These are phyloP conservation scores for Trichosanthes cucumerina DNA, from an alignment of 306 rosid species.

Conservation along the genomic window DNA sequence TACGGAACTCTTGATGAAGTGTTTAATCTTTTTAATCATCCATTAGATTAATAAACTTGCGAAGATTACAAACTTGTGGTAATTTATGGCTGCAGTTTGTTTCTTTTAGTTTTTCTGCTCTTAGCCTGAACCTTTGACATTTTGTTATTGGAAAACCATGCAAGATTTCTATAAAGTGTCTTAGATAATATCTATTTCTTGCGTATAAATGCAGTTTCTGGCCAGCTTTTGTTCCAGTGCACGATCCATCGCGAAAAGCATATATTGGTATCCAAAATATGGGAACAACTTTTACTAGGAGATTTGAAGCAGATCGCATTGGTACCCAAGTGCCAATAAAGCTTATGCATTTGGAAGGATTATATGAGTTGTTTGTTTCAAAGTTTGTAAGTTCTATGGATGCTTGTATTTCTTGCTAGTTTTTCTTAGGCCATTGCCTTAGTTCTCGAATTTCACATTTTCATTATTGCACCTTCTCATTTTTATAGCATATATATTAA, in stretches of 20 bases:
- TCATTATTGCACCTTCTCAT: conserved; percentile 1
- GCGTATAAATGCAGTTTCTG: conserved; percentile 51
- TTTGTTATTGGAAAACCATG: conserved; percentile 8
- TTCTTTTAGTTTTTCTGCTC: background rate
- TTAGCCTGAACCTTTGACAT: background rate
- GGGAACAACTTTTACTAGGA: conserved; percentile 95
- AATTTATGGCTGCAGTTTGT: background rate
- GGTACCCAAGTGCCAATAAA: conserved; percentile 86
- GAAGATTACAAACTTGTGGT: background rate
- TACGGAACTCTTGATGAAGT: conserved; percentile 12
- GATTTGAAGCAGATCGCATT: conserved; percentile 84
- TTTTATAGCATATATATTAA: background rate
- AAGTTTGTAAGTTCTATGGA: conserved; percentile 68
- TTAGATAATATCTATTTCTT: conserved; percentile 13
- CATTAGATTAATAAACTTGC: background rate
- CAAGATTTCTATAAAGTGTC: background rate
- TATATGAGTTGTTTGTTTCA: conserved; percentile 78
- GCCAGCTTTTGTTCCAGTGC: conserved; percentile 99
- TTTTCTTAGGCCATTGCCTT: background rate
- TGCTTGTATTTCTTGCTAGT: background rate
- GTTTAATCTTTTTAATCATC: background rate
- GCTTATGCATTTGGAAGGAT: conserved; percentile 94
- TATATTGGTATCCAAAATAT: conserved; percentile 89
- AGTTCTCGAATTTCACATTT: background rate
- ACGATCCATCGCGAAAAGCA: conserved; percentile 87